phyloP scores from a whole-genome alignment of 2,329 filamentous ascomycete species.

The Trichoderma aggressivum region DNA sequence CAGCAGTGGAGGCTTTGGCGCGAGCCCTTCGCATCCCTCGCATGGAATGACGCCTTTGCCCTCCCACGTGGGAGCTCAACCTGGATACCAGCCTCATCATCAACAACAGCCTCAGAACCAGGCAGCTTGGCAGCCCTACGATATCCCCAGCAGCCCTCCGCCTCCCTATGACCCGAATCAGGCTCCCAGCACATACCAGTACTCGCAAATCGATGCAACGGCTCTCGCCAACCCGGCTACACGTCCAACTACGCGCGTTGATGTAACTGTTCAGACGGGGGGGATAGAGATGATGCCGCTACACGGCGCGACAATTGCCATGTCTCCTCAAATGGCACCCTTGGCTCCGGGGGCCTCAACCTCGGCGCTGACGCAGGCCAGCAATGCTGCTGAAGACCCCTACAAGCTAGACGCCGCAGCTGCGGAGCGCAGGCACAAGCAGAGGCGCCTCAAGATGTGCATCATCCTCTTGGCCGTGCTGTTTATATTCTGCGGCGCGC shows the following conservation, averaged over 20 bases:
- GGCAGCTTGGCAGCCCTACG: slow-evolving; percentile 5
- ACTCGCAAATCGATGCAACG: slow-evolving; percentile 9
- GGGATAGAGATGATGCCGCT: slow-evolving; percentile 13
- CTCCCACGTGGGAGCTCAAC: not conserved
- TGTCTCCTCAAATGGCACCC: not conserved
- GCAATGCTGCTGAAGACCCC: slow-evolving; percentile 7
- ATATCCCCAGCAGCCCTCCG: slow-evolving; percentile 26
- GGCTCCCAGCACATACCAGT: slow-evolving; percentile 26
- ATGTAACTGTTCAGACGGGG: not conserved
- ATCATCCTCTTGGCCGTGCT: slow-evolving; percentile 23
- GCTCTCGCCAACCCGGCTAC: not conserved
- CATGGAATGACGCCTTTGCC: not conserved
- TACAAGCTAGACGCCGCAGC: slow-evolving; percentile 27
- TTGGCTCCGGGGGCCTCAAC: slow-evolving; percentile 16
- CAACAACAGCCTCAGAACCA: slow-evolving; percentile 4
- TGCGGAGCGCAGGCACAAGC: slow-evolving; percentile 23
- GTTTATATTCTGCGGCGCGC: slow-evolving; percentile 26
- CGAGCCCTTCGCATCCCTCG: not conserved
- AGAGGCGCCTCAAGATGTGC: slow-evolving; percentile 23
- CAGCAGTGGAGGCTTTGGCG: not conserved
- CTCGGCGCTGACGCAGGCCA: slow-evolving; percentile 14
- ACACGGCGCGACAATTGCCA: not conserved
- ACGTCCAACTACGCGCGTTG: not conserved
- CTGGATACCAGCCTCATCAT: not conserved
- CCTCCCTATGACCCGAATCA: slow-evolving; percentile 30